Conservation (phyloP, 345 rosid species). For the Brassica incana region DNA sequence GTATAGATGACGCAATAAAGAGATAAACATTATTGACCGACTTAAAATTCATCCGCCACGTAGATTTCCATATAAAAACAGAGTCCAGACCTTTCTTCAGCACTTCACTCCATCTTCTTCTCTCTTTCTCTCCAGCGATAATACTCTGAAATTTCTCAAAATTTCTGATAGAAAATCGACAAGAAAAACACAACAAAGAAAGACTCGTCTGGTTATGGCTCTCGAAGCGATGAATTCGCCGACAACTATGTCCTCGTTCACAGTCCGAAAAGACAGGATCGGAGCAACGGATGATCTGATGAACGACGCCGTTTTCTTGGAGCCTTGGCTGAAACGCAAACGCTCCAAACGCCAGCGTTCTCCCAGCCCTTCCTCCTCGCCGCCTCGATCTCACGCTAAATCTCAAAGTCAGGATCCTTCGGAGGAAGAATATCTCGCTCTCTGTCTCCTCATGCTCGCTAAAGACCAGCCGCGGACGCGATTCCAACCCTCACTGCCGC, state of each 20-base stretch:
- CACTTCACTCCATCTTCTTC: slow-evolving; percentile 32
- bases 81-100: slow-evolving; percentile 28
- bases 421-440: slow-evolving; percentile 74
- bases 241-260: slow-evolving; percentile 24
- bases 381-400: slow-evolving; percentile 18
- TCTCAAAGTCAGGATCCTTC: slow-evolving; percentile 27
- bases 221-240: slow-evolving; percentile 62
- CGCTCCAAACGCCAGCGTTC: slow-evolving; percentile 61
- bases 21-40: slow-evolving; percentile 58
- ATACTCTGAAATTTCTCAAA: background rate
- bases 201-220: slow-evolving; percentile 47
- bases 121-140: background rate
- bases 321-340: slow-evolving; percentile 65
- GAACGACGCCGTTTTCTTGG: slow-evolving; percentile 43
- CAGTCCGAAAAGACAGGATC: slow-evolving; percentile 13
- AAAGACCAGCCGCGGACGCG: slow-evolving; percentile 40
- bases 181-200: background rate
- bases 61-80: slow-evolving; percentile 37
- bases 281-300: slow-evolving; percentile 30
- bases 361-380: slow-evolving; percentile 38
- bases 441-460: slow-evolving; percentile 81
- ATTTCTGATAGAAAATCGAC: background rate
- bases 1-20: slow-evolving; percentile 8
- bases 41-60: slow-evolving; percentile 45
- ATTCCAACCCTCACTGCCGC: slow-evolving; percentile 15